Evolutionary conservation across 2,329 filamentous ascomycete genomes (phyloP).

Genomic region (Lachnellula cervina): DNA sequence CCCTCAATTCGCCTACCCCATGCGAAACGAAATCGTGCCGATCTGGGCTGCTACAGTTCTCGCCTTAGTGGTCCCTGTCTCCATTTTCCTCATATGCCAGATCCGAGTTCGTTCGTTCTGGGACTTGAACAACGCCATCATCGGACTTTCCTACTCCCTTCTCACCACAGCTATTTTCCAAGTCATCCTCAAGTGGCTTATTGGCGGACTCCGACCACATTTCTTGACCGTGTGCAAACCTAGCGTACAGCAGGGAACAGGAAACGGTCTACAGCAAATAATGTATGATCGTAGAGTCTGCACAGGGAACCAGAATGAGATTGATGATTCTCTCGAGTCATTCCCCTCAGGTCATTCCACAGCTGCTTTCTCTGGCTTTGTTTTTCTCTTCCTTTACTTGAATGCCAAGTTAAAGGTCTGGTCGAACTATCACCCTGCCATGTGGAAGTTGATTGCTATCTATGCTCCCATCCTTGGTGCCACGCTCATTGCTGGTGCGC

Average conservation of each 20-base stretch:
- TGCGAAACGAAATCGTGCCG: slow-evolving; percentile 65
- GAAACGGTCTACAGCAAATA: slow-evolving; percentile 52
- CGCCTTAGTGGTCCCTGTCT: slow-evolving; percentile 59
- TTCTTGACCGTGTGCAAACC: slow-evolving; percentile 69
- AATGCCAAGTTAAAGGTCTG: slow-evolving; percentile 77
- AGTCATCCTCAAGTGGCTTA: slow-evolving; percentile 70
- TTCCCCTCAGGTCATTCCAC: slow-evolving; percentile 72
- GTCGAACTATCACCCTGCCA: slow-evolving; percentile 64
- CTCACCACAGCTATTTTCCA: slow-evolving; percentile 71
- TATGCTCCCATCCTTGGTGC: slow-evolving; percentile 65
- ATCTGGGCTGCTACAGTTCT: slow-evolving; percentile 67
- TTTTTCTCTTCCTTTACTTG: slow-evolving; percentile 67
- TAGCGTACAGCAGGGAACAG: slow-evolving; percentile 35
- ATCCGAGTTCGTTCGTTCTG: slow-evolving; percentile 64
- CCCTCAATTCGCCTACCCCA: slow-evolving; percentile 65
- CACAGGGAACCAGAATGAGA: slow-evolving; percentile 58
- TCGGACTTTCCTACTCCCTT: slow-evolving; percentile 65
- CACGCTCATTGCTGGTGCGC: slow-evolving; percentile 60
- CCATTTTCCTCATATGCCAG: slow-evolving; percentile 60
- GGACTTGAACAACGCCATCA: slow-evolving; percentile 66
- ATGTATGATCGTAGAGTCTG: slow-evolving; percentile 69
- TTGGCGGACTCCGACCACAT: slow-evolving; percentile 67
- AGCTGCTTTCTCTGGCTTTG: slow-evolving; percentile 66
- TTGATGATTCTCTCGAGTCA: slow-evolving; percentile 65
- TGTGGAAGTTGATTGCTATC: slow-evolving; percentile 66